Conservation (phyloP, 176 grass and related monocot genomes). For the Oropetium thomaeum region DNA sequence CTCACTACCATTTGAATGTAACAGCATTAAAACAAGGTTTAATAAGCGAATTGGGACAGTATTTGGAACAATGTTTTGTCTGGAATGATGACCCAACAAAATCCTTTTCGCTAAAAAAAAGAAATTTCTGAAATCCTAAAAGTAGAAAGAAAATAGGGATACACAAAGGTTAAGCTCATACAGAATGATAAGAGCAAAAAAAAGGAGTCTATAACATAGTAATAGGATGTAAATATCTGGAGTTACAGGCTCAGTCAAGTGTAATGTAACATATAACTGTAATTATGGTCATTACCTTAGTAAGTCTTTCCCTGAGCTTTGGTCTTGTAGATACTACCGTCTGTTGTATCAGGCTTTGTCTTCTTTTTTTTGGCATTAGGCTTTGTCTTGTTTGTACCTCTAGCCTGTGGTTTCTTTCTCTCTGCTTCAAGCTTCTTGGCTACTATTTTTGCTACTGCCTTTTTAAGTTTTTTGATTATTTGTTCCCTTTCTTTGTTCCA, state of each 20-base stretch:
- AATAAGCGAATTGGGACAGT: neutral
- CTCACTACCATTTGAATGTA: too few relatives aligned
- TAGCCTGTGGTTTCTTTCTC: conserved; percentile 15
- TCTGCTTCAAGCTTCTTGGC: conserved; percentile 20
- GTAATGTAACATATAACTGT: neutral
- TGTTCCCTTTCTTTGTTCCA: conserved; percentile 39
- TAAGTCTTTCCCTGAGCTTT: conserved; percentile 68
- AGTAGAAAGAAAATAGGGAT: neutral
- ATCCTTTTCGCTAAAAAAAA: neutral
- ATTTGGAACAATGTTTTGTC: neutral
- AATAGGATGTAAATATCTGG: neutral
- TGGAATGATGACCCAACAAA: neutral
- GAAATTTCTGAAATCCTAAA: neutral
- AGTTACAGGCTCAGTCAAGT: neutral
- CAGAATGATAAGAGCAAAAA: neutral
- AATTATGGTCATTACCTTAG: conserved; percentile 58
- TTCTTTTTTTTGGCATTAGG: conserved; percentile 23
- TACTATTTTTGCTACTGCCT: conserved; percentile 20
- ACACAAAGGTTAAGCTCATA: neutral
- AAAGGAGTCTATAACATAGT: neutral
- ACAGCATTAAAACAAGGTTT: neutral
- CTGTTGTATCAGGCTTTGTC: conserved; percentile 1
- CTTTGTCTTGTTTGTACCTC: conserved; percentile 20
- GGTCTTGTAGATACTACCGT: conserved; percentile 35
- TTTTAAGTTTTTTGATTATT: conserved; percentile 41